phyloP scores from a whole-genome alignment of 1,284 basidiomycete genomes.

The Cutaneotrichosporon curvatum region DNA sequence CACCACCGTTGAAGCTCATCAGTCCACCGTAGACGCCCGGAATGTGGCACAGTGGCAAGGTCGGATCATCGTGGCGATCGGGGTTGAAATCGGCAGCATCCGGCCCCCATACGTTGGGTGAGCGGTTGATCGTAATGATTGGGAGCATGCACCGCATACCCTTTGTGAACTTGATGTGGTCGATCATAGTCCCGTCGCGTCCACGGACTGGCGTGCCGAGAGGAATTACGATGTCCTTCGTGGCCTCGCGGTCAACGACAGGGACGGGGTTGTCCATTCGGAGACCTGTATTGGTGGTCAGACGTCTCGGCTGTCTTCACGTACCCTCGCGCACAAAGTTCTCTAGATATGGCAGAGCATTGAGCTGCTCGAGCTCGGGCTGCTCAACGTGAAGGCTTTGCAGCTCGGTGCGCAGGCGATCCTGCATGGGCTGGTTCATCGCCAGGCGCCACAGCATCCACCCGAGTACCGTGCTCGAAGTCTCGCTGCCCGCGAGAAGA shows the following conservation, averaged over 20 bases:
- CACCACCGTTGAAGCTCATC: constrained; percentile 55
- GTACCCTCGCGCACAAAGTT: constrained; percentile 60
- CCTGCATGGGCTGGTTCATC: constrained; percentile 53
- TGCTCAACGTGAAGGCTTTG: constrained; percentile 41
- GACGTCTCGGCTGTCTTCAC: constrained; percentile 58
- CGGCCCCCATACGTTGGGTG: constrained; percentile 57
- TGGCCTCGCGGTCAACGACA: constrained; percentile 38
- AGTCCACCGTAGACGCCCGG: constrained; percentile 51
- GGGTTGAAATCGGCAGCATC: constrained; percentile 60
- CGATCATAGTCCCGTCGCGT: constrained; percentile 43
- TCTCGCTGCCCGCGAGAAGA: constrained; percentile 64
- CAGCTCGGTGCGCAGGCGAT: constrained; percentile 56
- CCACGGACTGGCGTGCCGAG: constrained; percentile 47
- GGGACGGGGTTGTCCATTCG: constrained; percentile 62
- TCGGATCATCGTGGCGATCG: constrained; percentile 17
- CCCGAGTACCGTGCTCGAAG: constrained; percentile 61
- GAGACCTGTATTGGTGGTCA: constrained; percentile 62
- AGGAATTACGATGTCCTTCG: constrained; percentile 57
- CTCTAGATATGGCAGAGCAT: constrained; percentile 54
- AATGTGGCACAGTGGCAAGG: constrained; percentile 32
- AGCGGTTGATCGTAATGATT: constrained; percentile 54
- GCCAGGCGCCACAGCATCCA: constrained; percentile 68
- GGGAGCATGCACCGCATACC: constrained; percentile 60
- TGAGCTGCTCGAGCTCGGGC: constrained; percentile 40
- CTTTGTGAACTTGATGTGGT: constrained; percentile 57